Evolutionary conservation across 352 stramenopile species (phyloP), one percentile per base, ranked within the genome.

Genomic region (Pythium phragmiticola): DNA sequence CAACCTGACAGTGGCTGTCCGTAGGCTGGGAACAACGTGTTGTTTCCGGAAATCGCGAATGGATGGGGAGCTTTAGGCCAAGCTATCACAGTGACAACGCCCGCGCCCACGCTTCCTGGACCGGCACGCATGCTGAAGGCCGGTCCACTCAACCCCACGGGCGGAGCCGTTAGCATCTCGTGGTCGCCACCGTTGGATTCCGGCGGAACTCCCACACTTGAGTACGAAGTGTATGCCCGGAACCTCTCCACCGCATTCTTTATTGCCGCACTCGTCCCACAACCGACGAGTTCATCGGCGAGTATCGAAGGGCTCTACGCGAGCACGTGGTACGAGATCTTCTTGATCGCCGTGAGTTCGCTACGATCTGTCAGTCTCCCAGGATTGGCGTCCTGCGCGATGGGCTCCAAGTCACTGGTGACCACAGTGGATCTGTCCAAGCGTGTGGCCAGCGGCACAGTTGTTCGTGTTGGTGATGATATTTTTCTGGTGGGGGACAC

Each of bases 131-230:
- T 69, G 1, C 45, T 46, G 5, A 52, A 19, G 7, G 16, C 14
- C 4, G 52, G 59, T 1, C 45, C 49, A 3, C 7, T 7, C 7
- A 19, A 50, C 0, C 42, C 75, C 0, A 88, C 82, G 0, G 82
- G 80, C n/a, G 82, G 82, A 4, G 75, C 77, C 30, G 66, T 92
- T n/a, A 72, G 68, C 51, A 47, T 87, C 8, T 64, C 67, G 16
- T 92, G 80, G 80, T 57, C 76, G 28, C 21, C 65, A 0, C 80
- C 82, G 21, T 23, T 73, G 0, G 82, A 92, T 41, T 84, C 72
- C 26, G 82, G 80, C 74, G 82, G 80, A 73, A 65, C 39, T 23
- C 49, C 52, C 1, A 36, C 68, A 2, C 34, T 47, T 12, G 67
- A 63, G 0, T 89, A 84, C 39, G 62, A 47, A 2, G 54, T 90